A percentile compares a stretch with the other conserved stretches of the same genome.
These are phyloP conservation scores for Verticillium nubilum DNA, from an alignment of 2,329 filamentous ascomycete species.

Conservation along the genomic window DNA sequence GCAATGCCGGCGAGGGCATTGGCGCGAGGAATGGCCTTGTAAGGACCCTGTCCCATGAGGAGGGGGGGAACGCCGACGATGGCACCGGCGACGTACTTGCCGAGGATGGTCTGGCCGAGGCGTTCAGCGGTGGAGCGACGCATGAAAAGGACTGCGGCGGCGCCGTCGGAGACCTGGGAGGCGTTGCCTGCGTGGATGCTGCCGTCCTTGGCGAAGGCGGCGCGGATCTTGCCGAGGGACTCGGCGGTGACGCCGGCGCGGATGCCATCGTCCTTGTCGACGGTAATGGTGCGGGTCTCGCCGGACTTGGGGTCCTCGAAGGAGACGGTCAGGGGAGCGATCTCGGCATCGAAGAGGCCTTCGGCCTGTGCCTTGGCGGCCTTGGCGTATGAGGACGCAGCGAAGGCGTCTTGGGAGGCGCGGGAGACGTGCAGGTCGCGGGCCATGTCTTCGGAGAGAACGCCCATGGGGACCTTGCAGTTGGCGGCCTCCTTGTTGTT, in stretches of 20 bases:
- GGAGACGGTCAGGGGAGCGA: conserved; percentile 78
- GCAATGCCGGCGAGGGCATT: conserved; percentile 80
- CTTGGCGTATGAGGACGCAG: conserved; percentile 88
- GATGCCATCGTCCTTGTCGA: conserved; percentile 82
- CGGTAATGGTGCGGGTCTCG: conserved; percentile 76
- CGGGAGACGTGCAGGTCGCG: conserved; percentile 72
- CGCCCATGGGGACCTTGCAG: conserved; percentile 97
- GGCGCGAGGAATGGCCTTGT: conserved; percentile 91
- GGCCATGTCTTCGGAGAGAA: conserved; percentile 91
- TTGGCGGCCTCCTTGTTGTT: conserved; percentile 76
- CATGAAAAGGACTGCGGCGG: conserved; percentile 93
- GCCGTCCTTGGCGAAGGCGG: conserved; percentile 87
- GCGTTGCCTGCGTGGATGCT: conserved; percentile 96
- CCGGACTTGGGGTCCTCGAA: conserved; percentile 87
- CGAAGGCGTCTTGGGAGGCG: conserved; percentile 81
- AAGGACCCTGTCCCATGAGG: conserved; percentile 93
- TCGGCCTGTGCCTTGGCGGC: conserved; percentile 76
- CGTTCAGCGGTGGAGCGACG: conserved; percentile 84
- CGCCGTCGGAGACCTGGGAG: conserved; percentile 91
- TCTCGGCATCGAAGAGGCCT: conserved; percentile 92
- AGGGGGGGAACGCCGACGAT: conserved; percentile 87
- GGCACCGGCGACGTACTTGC: conserved; percentile 84
- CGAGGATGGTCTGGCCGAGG: conserved; percentile 82
- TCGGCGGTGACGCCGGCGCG: conserved; percentile 80
- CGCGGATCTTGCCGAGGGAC: conserved; percentile 82